Conservation (phyloP, 208 protist genomes). For the Trypanosoma congolense region DNA sequence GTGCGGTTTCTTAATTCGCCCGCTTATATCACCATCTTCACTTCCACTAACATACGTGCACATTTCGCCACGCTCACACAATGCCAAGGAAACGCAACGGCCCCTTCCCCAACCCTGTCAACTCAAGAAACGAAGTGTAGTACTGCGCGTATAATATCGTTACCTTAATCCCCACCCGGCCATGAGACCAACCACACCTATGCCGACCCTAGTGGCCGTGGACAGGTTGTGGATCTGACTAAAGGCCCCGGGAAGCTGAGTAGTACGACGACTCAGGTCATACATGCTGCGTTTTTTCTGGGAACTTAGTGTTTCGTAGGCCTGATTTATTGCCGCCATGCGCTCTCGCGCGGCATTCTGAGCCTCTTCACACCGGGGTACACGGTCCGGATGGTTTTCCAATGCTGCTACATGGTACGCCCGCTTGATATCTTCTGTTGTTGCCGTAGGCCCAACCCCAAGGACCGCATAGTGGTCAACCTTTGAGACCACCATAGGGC, state of each 20-base stretch:
- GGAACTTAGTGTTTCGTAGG: constrained; percentile 72
- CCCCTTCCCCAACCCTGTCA: constrained; percentile 18
- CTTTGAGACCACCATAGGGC: not conserved
- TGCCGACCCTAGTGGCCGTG: constrained; percentile 15
- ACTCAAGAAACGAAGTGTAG: constrained; percentile 35
- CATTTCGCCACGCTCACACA: constrained; percentile 1
- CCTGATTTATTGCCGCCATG: constrained; percentile 77
- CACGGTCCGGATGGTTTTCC: constrained; percentile 67
- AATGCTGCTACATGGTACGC: constrained; percentile 60
- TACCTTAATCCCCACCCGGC: constrained; percentile 18
- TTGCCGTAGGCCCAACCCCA: constrained; percentile 44
- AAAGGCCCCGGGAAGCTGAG: constrained; percentile 13
- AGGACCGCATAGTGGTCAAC: constrained; percentile 57
- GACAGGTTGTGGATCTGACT: constrained; percentile 38
- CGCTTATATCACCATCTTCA: not conserved
- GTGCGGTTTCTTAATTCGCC: not conserved
- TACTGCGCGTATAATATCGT: constrained; percentile 37
- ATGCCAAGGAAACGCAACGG: constrained; percentile 17
- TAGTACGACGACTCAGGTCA: constrained; percentile 29
- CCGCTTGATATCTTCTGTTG: constrained; percentile 52
- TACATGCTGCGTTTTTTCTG: constrained; percentile 53
- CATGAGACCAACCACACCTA: constrained; percentile 19
- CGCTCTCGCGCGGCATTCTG: constrained; percentile 43
- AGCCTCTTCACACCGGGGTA: constrained; percentile 25
- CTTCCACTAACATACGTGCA: not conserved